Percentiles rank a stretch among this genome's conserved stretches.
Evolutionary conservation across 208 protist genomes (phyloP).

Genomic region (Trypanosoma brucei): DNA sequence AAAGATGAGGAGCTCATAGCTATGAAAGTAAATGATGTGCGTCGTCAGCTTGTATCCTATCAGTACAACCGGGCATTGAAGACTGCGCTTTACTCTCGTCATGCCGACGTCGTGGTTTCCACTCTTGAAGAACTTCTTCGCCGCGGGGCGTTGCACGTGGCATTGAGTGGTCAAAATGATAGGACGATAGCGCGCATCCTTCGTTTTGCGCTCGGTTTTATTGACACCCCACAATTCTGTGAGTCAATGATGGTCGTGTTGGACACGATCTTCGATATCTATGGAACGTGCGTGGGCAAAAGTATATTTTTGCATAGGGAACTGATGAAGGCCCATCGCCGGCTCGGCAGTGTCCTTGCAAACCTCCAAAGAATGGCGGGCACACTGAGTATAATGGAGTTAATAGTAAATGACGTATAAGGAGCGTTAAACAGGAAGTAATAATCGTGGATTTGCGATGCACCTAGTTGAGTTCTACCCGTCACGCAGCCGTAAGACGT

Average conservation of each 20-base stretch:
- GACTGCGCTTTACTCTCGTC: constrained; percentile 69
- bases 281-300: constrained; percentile 45
- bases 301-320: constrained; percentile 77
- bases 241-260: constrained; percentile 71
- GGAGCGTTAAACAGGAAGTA: not conserved
- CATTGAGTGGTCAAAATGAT: constrained; percentile 81
- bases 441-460: not conserved
- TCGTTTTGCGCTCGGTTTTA: constrained; percentile 63
- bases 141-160: constrained; percentile 72
- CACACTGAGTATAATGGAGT: constrained; percentile 74
- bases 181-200: constrained; percentile 70
- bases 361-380: constrained; percentile 60
- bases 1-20: constrained; percentile 25
- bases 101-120: constrained; percentile 72
- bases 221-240: constrained; percentile 73
- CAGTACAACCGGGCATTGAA: constrained; percentile 77
- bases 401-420: constrained; percentile 64
- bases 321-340: constrained; percentile 62
- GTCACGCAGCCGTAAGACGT: too few relatives aligned
- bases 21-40: constrained; percentile 48
- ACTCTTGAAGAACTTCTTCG: constrained; percentile 82
- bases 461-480: too few relatives aligned
- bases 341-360: constrained; percentile 50
- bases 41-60: constrained; percentile 61
- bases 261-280: constrained; percentile 81